These are phyloP conservation scores for Cladophialophora immunda DNA, from an alignment of 2,329 filamentous ascomycete species.

Conservation along the genomic window DNA sequence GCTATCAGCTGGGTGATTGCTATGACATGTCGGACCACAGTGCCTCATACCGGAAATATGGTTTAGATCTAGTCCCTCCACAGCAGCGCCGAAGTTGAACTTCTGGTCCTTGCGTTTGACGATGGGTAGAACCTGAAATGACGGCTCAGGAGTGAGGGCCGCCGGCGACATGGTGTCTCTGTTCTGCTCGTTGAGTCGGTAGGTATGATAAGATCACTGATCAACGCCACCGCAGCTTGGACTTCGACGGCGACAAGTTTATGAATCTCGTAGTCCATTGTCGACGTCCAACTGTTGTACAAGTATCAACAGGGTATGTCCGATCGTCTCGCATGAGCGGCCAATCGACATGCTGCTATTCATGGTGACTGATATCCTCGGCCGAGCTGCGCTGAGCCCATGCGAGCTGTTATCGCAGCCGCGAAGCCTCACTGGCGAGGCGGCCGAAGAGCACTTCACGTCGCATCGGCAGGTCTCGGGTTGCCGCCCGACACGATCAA, in stretches of 20 bases:
- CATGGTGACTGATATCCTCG: slow-evolving; percentile 10
- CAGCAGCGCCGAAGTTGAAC: slow-evolving; percentile 48
- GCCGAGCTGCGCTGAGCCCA: slow-evolving; percentile 11
- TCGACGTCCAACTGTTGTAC: background rate
- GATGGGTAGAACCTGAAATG: slow-evolving; percentile 25
- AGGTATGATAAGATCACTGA: background rate
- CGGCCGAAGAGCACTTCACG: slow-evolving; percentile 1
- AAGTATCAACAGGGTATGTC: slow-evolving; percentile 1
- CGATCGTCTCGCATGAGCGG: background rate
- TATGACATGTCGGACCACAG: background rate
- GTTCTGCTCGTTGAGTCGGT: background rate
- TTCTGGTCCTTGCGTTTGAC: slow-evolving; percentile 36
- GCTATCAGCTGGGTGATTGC: slow-evolving; percentile 2
- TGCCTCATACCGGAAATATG: slow-evolving; percentile 42
- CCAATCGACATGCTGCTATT: background rate
- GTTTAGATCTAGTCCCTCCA: slow-evolving; percentile 51
- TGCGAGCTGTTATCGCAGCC: slow-evolving; percentile 8
- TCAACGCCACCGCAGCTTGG: background rate
- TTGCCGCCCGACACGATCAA: background rate
- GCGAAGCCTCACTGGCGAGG: background rate
- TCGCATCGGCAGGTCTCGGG: background rate
- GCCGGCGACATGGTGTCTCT: slow-evolving; percentile 30
- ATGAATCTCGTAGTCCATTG: background rate
- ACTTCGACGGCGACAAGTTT: slow-evolving; percentile 4
- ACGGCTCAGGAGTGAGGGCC: slow-evolving; percentile 27